These are phyloP conservation scores for Rhizophlyctis rosea DNA, from an alignment of 192 early-diverging fungal genomes.

Conservation along the genomic window DNA sequence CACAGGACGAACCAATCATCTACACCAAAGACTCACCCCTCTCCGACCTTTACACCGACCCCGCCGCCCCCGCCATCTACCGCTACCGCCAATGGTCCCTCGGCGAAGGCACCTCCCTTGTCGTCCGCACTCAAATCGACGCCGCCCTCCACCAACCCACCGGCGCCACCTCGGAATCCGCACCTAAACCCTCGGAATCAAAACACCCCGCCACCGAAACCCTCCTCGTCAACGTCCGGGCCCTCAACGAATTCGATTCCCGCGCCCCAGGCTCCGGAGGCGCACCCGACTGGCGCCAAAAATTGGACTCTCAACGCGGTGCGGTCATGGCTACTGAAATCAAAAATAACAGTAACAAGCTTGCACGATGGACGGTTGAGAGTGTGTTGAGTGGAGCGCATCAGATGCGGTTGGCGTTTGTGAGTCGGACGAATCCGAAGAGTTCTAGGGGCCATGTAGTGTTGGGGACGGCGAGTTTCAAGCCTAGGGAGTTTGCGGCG, in stretches of 20 bases:
- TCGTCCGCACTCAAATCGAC: slow-evolving; percentile 88
- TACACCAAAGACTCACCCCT: neutral
- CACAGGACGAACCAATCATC: neutral
- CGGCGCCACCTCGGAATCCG: slow-evolving; percentile 32
- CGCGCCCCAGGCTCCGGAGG: slow-evolving; percentile 78
- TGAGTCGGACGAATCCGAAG: slow-evolving; percentile 72
- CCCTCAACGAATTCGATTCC: slow-evolving; percentile 93
- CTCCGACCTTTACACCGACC: slow-evolving; percentile 36
- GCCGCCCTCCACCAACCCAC: slow-evolving; percentile 54
- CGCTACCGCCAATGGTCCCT: slow-evolving; percentile 88
- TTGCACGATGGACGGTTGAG: slow-evolving; percentile 95
- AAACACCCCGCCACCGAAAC: slow-evolving; percentile 43
- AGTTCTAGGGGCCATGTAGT: slow-evolving; percentile 79
- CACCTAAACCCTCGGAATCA: slow-evolving; percentile 32
- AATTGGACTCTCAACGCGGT: slow-evolving; percentile 90
- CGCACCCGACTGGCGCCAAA: slow-evolving; percentile 91
- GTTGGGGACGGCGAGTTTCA: slow-evolving; percentile 79
- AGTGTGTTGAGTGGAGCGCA: slow-evolving; percentile 83
- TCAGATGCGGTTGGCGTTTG: slow-evolving; percentile 83
- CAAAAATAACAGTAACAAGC: slow-evolving; percentile 95
- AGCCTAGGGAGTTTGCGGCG: slow-evolving; percentile 82
- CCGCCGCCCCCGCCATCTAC: slow-evolving; percentile 66
- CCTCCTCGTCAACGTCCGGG: slow-evolving; percentile 64
- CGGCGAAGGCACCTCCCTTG: slow-evolving; percentile 66
- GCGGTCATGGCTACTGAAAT: slow-evolving; percentile 96